Base-by-base conservation (phyloP, 495 filamentous ascomycete genomes). In the Penicillium verhagenii region DNA sequence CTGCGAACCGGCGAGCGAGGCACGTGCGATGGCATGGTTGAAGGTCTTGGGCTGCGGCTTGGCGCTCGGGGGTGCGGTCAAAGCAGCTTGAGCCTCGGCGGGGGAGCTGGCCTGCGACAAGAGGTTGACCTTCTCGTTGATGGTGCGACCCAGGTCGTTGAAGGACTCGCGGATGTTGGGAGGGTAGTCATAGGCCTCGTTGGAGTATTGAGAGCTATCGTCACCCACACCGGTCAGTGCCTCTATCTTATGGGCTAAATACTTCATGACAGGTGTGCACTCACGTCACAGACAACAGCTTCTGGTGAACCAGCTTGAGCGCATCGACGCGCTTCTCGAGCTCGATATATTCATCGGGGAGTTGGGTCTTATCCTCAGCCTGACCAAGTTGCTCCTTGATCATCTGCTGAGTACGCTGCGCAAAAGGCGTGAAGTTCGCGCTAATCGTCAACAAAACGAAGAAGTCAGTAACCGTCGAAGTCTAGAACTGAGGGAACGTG, bases 11-110 rank as follows among this genome's bases (percentile, higher is more conserved):
- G 91, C 78, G 49, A 97, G 83, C 42, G 89, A 83, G 57, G 94
- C 91, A 66, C 94, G 92, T 50, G 92, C 94, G 62, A 97, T 88
- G 54, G 94, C 94, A 71, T 98, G 94, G 72, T 83, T 86, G 82
- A 98, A 97, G 52, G 94, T 98, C 83, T 98, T 98, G 62, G 94
- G 95, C 72, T 97, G 95, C 23, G 94, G 91, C 78, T 96, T 96
- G 21, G 90, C 89, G 61, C 83, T 81, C 5, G 95, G 91, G 20
- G 94, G 91, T 33, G 95, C 95, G 18, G 88, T 92, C 69, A 98
- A 74, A 50, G 94, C 94, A 46, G 90, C 90, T 78, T 96, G 91
- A 50, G 93, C 95, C 75, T 98, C 95, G 40, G 89, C 86, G 51
- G 95, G 89, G 16, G 89, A 86, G 38, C 82, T 85, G 53, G 94